Conservation (phyloP, 371 early-diverging fungal genomes). For the Mortierella sp. region DNA sequence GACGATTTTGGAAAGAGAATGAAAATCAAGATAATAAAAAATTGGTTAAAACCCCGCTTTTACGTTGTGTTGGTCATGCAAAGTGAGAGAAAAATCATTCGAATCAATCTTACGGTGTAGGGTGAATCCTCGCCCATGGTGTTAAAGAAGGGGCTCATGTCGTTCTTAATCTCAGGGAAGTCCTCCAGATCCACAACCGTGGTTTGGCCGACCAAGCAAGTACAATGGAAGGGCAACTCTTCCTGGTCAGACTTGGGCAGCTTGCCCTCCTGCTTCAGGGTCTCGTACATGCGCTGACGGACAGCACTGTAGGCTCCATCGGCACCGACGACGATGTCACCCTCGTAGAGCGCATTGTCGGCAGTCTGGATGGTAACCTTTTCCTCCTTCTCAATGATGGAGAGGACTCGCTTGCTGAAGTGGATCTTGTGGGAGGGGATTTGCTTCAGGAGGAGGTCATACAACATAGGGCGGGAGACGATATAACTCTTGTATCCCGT, state of each 20-base stretch:
- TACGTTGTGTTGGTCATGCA: too few species aligned
- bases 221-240: constrained; percentile 4
- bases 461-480: constrained; percentile 11
- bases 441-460: constrained; percentile 15
- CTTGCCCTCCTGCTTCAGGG: neutral
- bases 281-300: constrained; percentile 6
- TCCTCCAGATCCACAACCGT: neutral
- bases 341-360: constrained; percentile 11
- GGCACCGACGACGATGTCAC: constrained; percentile 18
- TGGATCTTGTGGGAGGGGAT: constrained; percentile 9
- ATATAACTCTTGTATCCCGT: constrained; percentile 7
- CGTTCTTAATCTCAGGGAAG: neutral
- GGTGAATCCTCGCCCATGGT: neutral
- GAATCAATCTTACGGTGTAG: neutral
- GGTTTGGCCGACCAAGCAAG: constrained; percentile 8
- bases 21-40: too few species aligned
- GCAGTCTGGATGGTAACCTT: constrained; percentile 9
- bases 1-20: too few species aligned
- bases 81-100: too few species aligned
- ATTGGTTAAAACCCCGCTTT: too few species aligned
- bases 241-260: constrained; percentile 10
- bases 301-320: constrained; percentile 21
- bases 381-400: constrained; percentile 10
- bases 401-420: constrained; percentile 20
- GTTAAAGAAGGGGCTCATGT: neutral